Percentiles rank a stretch among this genome's conserved stretches.
Evolutionary conservation across 306 rosid genomes (phyloP).

Genomic region (Herpetospermum pedunculosum): DNA sequence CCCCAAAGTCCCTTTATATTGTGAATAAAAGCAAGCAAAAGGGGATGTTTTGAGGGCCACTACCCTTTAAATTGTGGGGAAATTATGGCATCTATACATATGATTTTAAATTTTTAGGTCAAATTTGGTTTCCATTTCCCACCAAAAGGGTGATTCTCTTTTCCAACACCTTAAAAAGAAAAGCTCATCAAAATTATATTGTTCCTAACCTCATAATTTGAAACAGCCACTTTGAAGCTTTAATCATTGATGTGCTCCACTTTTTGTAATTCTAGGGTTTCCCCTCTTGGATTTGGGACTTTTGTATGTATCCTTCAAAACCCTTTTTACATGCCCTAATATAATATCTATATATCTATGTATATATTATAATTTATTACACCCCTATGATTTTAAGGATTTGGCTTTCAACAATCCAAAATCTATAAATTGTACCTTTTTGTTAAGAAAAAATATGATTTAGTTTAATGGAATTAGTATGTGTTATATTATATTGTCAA

Average conservation of each 20-base stretch:
- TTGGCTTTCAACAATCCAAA: no score
- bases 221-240: slow-evolving; percentile 1
- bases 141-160: slow-evolving; percentile 7
- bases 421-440: background rate
- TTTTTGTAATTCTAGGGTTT: background rate
- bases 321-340: background rate
- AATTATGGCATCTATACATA: background rate
- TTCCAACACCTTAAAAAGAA: background rate
- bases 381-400: background rate
- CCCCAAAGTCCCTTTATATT: background rate
- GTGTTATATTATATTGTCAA: background rate
- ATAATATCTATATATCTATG: no score
- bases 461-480: no score
- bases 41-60: slow-evolving; percentile 1
- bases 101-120: background rate
- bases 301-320: background rate
- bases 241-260: slow-evolving; percentile 3
- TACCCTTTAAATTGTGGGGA: background rate
- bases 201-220: background rate
- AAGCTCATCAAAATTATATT: background rate
- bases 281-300: background rate
- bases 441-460: no score
- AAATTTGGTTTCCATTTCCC: background rate
- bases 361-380: no score
- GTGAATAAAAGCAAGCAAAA: background rate